Percentiles rank a stretch among this genome's conserved stretches.
Conservation (phyloP, 2,329 filamentous ascomycete species). For the Pestalotiopsis sp. region DNA sequence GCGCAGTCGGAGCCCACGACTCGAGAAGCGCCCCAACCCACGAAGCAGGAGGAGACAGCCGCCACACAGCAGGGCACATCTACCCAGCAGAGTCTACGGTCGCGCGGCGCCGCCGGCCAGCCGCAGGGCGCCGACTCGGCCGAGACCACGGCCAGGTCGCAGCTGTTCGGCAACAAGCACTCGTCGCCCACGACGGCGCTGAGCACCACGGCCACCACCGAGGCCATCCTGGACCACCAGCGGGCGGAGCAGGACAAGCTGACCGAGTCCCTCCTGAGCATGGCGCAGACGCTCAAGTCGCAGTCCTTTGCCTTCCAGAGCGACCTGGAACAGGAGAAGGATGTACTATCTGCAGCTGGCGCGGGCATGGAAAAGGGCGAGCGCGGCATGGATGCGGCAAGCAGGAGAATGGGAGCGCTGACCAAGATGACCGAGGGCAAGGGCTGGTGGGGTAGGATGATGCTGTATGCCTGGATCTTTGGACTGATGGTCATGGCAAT, state of each 20-base stretch:
- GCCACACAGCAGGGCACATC: conserved; percentile 18
- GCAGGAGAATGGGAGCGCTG: conserved; percentile 76
- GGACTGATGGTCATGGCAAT: conserved; percentile 79
- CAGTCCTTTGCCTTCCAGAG: conserved; percentile 73
- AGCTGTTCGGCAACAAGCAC: conserved; percentile 46
- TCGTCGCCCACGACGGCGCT: conserved; percentile 35
- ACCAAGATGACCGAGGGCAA: conserved; percentile 83
- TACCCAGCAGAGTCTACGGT: conserved; percentile 34
- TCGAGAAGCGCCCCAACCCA: neutral
- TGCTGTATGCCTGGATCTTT: conserved; percentile 84
- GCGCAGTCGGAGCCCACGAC: conserved; percentile 15
- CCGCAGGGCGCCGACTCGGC: conserved; percentile 14
- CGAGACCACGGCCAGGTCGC: conserved; percentile 35
- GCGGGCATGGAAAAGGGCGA: conserved; percentile 79
- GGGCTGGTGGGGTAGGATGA: conserved; percentile 82
- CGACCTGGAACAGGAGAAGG: conserved; percentile 72
- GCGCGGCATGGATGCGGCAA: conserved; percentile 74
- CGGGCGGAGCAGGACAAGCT: conserved; percentile 82
- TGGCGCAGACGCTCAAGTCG: conserved; percentile 77
- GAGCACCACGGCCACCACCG: conserved; percentile 57
- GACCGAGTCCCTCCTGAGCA: conserved; percentile 77
- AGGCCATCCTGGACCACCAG: conserved; percentile 76
- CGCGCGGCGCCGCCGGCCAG: neutral
- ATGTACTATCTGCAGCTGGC: conserved; percentile 70
- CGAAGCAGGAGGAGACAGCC: conserved; percentile 8